phyloP scores from a whole-genome alignment of 768 basidiomycete species.

The Obba rivulosa region DNA sequence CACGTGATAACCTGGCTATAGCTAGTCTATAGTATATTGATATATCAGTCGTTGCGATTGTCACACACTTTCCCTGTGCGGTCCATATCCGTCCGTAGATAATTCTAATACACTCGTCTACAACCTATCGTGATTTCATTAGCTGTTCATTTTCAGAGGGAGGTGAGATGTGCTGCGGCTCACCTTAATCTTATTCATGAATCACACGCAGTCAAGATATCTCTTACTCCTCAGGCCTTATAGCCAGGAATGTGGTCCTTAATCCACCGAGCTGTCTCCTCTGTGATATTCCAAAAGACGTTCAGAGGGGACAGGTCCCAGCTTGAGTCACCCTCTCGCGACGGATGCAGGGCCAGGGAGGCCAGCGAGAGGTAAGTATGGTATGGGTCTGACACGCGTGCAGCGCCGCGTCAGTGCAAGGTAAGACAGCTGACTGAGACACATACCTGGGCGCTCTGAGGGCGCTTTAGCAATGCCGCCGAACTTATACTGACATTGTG shows the following conservation, averaged over 20 bases:
- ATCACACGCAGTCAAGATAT: not conserved
- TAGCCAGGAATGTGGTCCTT: conserved; percentile 45
- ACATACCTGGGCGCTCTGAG: conserved; percentile 69
- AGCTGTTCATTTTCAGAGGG: not conserved
- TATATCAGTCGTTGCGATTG: too few relatives aligned
- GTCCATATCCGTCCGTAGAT: not conserved
- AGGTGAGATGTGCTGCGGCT: not conserved
- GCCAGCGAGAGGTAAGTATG: conserved; percentile 93
- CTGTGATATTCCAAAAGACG: conserved; percentile 64
- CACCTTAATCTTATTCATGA: not conserved
- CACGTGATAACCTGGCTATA: too few relatives aligned
- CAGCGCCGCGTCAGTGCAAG: not conserved
- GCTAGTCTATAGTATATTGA: too few relatives aligned
- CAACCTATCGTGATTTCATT: not conserved
- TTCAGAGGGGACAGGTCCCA: conserved; percentile 63
- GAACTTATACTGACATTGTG: conserved; percentile 76
- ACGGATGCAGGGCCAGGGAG: conserved; percentile 63
- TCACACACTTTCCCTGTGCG: not conserved
- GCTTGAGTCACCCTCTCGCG: conserved; percentile 16
- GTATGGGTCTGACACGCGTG: conserved; percentile 73
- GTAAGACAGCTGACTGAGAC: not conserved
- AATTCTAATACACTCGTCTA: not conserved
- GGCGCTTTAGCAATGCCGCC: conserved; percentile 89
- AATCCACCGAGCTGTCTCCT: conserved; percentile 65
- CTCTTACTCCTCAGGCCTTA: not conserved